Evolutionary conservation across 1,139 yeast species (phyloP).

Genomic region (Debaryomyces singareniensis): DNA sequence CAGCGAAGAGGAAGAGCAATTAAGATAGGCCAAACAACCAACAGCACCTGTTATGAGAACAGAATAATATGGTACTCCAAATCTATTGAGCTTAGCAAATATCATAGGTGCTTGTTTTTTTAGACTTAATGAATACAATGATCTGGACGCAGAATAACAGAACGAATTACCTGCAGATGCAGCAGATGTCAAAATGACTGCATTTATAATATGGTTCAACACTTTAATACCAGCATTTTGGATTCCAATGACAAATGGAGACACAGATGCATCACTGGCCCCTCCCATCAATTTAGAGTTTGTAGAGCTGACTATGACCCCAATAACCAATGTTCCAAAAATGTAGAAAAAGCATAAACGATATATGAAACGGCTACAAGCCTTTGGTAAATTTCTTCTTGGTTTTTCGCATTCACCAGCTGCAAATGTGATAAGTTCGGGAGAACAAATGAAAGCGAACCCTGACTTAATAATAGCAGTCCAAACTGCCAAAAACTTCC

Average conservation of each 20-base stretch:
- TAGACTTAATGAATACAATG: constrained; percentile 55
- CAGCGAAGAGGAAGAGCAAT: constrained; percentile 47
- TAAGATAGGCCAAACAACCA: constrained; percentile 56
- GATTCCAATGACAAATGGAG: constrained; percentile 46
- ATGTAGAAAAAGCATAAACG: constrained; percentile 45
- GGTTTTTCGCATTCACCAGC: constrained; percentile 42
- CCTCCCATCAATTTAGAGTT: constrained; percentile 28
- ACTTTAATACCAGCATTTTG: constrained; percentile 56
- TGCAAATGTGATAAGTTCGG: constrained; percentile 33
- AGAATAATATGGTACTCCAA: constrained; percentile 59
- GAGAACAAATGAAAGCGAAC: constrained; percentile 35
- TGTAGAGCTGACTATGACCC: constrained; percentile 35
- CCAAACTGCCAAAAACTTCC: constrained; percentile 39
- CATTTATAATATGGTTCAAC: constrained; percentile 63
- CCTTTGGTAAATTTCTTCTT: constrained; percentile 40
- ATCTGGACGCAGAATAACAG: constrained; percentile 65
- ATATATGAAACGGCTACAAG: constrained; percentile 40
- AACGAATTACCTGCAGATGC: constrained; percentile 72
- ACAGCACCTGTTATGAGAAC: constrained; percentile 24
- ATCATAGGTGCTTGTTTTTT: constrained; percentile 60
- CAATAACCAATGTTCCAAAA: constrained; percentile 40
- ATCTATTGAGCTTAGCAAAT: constrained; percentile 49
- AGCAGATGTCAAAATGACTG: constrained; percentile 60
- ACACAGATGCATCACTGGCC: constrained; percentile 37
- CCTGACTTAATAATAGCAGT: constrained; percentile 35